Evolutionary conservation across 441 rosid genomes (phyloP), one percentile per base, ranked within the genome.

Genomic region (Populus hybrid): DNA sequence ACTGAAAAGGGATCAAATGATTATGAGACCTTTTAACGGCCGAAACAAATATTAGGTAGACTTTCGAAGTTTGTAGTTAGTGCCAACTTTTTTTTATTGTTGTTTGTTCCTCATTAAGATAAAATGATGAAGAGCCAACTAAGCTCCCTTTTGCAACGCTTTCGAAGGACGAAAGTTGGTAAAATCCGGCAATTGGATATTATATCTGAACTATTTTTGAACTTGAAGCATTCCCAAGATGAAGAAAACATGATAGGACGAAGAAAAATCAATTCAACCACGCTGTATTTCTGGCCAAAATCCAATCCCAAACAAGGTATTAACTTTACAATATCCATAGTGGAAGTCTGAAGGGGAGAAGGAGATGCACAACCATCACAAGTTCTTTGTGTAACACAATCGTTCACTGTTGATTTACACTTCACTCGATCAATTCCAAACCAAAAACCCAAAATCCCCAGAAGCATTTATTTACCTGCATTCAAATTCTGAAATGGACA

Each of bases 161-260:
- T 32, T 57, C 42, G 23, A 57, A 57, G 67, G 75, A 72, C 67
- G 9, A 3, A 11, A 59, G 75, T n/a, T 72, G 46, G n/a, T 53
- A 34, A 72, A 24, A 73, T 46, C 46, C 11, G 5, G 18, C 28
- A 24, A 23, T 16, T 32, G 64, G 67, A n/a, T 7, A 38, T 66
- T 26, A 16, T 19, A 14, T 38, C 35, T 38, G 36, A 36, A 23
- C 70, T 74, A 14, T 34, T 64, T 35, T n/a, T 40, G 5, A 34
- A 28, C 23, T 67, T 12, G 24, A 57, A 21, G 59, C 7, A 36
- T 65, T 69, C 77, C 67, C 59, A 50, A 68, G 24, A 28, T 50
- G 46, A 75, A 75, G 72, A 75, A 32, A 68, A n/a, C 34, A 75
- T 75, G 61, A 66, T 19, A 4, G 53, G 40, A 38, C 3, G 11